Conservation (phyloP, 768 basidiomycete species). For the Gautieria morchelliformis region DNA sequence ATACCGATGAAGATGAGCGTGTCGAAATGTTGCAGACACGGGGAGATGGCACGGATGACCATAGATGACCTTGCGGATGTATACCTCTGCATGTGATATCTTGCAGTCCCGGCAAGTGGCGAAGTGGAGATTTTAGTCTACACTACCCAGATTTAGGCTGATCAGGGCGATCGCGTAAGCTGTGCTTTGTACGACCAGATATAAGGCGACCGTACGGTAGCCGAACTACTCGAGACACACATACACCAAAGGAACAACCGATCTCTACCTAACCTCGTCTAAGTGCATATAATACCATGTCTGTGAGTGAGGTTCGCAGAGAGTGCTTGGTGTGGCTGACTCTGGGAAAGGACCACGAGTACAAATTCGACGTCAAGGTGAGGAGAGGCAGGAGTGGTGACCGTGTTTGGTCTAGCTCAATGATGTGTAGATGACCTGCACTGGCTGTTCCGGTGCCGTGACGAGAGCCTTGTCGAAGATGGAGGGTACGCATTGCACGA, state of each 20-base stretch:
- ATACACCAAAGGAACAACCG: neutral
- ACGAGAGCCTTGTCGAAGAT: constrained; percentile 64
- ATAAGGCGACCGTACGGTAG: no score
- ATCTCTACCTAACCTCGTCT: neutral
- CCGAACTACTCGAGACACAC: no score
- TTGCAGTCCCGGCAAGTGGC: neutral
- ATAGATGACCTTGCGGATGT: neutral
- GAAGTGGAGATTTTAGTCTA: neutral
- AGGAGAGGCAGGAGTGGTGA: neutral
- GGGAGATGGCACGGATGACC: neutral
- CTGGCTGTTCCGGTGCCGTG: constrained; percentile 79
- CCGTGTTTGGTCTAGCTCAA: neutral
- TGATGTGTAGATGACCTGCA: constrained; percentile 65
- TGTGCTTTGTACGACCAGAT: neutral
- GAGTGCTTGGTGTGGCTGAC: neutral
- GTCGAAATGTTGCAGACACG: constrained; percentile 46
- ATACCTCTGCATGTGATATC: neutral
- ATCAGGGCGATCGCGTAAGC: neutral
- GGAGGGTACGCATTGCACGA: constrained; percentile 29
- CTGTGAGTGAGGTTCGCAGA: neutral
- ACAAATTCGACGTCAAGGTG: constrained; percentile 83
- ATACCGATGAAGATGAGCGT: constrained; percentile 58
- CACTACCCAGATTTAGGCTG: no score
- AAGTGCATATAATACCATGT: neutral
- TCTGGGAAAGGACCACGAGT: constrained; percentile 30